Evolutionary conservation across 1,284 basidiomycete genomes (phyloP).

Genomic region (Leccinum subatratum): DNA sequence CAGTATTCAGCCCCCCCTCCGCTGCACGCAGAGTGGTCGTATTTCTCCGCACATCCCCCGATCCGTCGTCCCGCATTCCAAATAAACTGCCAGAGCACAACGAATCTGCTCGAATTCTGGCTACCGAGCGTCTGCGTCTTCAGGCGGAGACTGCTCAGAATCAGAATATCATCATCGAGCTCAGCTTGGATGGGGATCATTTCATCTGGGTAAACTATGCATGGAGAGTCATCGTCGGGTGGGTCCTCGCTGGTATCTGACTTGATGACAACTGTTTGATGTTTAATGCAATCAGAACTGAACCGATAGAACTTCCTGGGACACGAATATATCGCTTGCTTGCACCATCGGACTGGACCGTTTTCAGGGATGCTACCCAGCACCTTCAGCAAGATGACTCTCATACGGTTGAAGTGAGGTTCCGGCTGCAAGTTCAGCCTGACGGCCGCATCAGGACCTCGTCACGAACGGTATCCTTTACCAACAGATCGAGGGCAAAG

Average conservation of each 20-base stretch:
- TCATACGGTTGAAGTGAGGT: constrained; percentile 89
- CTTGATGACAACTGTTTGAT: constrained; percentile 13
- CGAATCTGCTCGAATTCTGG: constrained; percentile 72
- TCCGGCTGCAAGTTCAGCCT: constrained; percentile 75
- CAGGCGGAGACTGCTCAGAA: constrained; percentile 91
- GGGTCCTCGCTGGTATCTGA: constrained; percentile 33
- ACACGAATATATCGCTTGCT: constrained; percentile 80
- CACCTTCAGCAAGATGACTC: constrained; percentile 87
- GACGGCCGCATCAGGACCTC: constrained; percentile 52
- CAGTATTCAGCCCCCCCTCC: constrained; percentile 40
- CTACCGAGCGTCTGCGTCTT: constrained; percentile 77
- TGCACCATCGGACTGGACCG: constrained; percentile 76
- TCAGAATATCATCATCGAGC: constrained; percentile 93
- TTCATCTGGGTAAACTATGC: constrained; percentile 93
- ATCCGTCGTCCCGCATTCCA: constrained; percentile 33
- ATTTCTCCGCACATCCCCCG: constrained; percentile 37
- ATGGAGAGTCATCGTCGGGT: constrained; percentile 92
- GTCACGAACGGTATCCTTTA: constrained; percentile 52
- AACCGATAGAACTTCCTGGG: constrained; percentile 78
- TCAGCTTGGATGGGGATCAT: constrained; percentile 90
- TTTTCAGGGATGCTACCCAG: constrained; percentile 86
- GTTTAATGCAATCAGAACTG: constrained; percentile 50
- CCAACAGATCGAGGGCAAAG: constrained; percentile 94
- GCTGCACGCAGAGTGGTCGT: constrained; percentile 45
- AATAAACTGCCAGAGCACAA: constrained; percentile 49